Evolutionary conservation across 495 filamentous ascomycete genomes (phyloP).

Genomic region (Aspergillus panamensis): DNA sequence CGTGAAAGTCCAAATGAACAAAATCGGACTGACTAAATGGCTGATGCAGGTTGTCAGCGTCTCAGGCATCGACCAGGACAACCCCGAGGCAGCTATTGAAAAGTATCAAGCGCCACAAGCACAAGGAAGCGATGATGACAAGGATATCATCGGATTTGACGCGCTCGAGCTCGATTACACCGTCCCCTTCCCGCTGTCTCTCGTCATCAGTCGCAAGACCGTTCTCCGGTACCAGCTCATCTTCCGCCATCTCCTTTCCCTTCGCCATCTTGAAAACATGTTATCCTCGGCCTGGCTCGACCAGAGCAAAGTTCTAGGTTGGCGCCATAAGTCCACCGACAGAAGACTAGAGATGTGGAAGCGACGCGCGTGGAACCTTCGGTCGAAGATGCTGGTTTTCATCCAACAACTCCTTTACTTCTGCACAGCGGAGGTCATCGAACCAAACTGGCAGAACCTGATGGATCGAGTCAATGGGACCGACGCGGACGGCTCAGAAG

Average conservation of each 20-base stretch:
- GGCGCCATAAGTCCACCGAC: constrained; percentile 75
- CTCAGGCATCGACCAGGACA: constrained; percentile 85
- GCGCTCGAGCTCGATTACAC: constrained; percentile 89
- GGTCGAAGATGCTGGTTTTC: constrained; percentile 93
- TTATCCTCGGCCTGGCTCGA: constrained; percentile 84
- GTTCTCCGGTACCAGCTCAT: constrained; percentile 92
- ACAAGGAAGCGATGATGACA: constrained; percentile 65
- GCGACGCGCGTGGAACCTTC: constrained; percentile 82
- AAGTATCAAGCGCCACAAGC: constrained; percentile 52
- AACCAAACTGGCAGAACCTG: constrained; percentile 91
- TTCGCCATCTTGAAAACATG: constrained; percentile 83
- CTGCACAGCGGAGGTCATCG: constrained; percentile 93
- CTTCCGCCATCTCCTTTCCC: constrained; percentile 84
- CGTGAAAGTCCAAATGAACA: constrained; percentile 95
- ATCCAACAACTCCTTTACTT: constrained; percentile 96
- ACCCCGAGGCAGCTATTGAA: constrained; percentile 53
- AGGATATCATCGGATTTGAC: constrained; percentile 82
- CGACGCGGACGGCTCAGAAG: constrained; percentile 51
- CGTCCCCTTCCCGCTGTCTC: constrained; percentile 93
- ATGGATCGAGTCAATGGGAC: constrained; percentile 76
- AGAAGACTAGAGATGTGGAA: constrained; percentile 86
- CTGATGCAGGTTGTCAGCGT: constrained; percentile 95
- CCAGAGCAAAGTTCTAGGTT: constrained; percentile 77
- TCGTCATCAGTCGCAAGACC: constrained; percentile 95
- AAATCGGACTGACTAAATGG: constrained; percentile 84